A percentile compares a stretch with the other conserved stretches of the same genome.
These are phyloP conservation scores for Emydomyces testavorans DNA, from an alignment of 2,329 filamentous ascomycete species.

Conservation along the genomic window DNA sequence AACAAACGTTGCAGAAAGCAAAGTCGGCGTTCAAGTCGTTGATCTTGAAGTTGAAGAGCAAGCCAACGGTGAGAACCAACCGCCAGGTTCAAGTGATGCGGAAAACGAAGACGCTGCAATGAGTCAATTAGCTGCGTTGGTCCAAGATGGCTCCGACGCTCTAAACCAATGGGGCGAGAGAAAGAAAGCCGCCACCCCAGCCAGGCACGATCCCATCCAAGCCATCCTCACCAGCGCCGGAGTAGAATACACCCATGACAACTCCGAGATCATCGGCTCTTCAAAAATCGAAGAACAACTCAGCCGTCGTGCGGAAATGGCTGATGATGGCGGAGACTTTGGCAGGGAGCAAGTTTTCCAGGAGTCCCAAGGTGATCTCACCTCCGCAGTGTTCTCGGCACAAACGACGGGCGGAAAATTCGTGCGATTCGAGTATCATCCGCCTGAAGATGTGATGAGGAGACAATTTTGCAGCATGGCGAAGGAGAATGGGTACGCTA, in stretches of 20 bases:
- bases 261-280: constrained; percentile 84
- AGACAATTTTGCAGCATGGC: constrained; percentile 92
- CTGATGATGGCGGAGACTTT: constrained; percentile 22
- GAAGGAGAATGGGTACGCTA: constrained; percentile 60
- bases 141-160: constrained; percentile 32
- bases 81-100: constrained; percentile 20
- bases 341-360: constrained; percentile 30
- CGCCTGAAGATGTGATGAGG: constrained; percentile 59
- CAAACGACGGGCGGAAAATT: constrained; percentile 27
- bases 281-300: constrained; percentile 84
- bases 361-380: constrained; percentile 17
- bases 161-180: constrained; percentile 32
- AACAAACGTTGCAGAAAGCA: constrained; percentile 90
- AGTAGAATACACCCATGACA: constrained; percentile 92
- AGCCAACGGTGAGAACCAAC: constrained; percentile 42
- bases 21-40: constrained; percentile 68
- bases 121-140: constrained; percentile 57
- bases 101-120: constrained; percentile 56
- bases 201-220: constrained; percentile 61
- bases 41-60: constrained; percentile 60
- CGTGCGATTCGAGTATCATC: constrained; percentile 54
- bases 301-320: constrained; percentile 57
- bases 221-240: constrained; percentile 81
- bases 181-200: constrained; percentile 26
- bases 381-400: constrained; percentile 12